Evolutionary conservation across 2,329 filamentous ascomycete genomes (phyloP).

Genomic region (Alternaria sp.): DNA sequence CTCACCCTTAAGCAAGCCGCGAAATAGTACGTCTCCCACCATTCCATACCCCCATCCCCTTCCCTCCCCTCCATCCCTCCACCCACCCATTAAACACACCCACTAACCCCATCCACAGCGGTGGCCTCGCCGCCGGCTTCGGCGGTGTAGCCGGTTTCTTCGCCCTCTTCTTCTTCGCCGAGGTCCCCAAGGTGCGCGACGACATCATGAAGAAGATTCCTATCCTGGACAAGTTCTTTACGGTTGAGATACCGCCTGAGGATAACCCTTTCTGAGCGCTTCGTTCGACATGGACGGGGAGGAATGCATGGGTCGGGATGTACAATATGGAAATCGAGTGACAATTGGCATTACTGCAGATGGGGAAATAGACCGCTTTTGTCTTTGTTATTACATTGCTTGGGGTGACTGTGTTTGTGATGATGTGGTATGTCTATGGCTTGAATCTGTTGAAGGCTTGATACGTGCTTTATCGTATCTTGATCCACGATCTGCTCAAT

Average conservation of each 20-base stretch:
- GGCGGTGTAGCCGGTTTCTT: constrained; percentile 64
- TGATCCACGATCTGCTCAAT: accelerated
- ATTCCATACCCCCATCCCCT: background rate
- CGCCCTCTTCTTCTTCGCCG: constrained; percentile 69
- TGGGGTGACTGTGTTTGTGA: background rate
- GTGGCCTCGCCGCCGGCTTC: constrained; percentile 59
- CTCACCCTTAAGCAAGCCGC: constrained; percentile 51
- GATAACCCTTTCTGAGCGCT: constrained; percentile 63
- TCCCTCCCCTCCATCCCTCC: no score
- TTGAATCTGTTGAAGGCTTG: background rate
- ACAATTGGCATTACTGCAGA: background rate
- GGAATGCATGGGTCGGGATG: constrained; percentile 3
- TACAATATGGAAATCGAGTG: constrained; percentile 11
- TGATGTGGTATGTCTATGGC: background rate
- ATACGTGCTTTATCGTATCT: background rate
- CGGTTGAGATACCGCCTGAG: constrained; percentile 65
- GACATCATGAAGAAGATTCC: constrained; percentile 68
- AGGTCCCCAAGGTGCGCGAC: constrained; percentile 66
- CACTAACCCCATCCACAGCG: constrained; percentile 23
- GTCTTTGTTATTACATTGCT: background rate
- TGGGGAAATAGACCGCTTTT: background rate
- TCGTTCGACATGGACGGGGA: no score
- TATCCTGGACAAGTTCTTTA: constrained; percentile 63
- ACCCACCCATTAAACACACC: background rate
- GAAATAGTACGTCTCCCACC: constrained; percentile 53